phyloP scores from a whole-genome alignment of 371 early-diverging fungal genomes.

The Rhizopus arrhizus region DNA sequence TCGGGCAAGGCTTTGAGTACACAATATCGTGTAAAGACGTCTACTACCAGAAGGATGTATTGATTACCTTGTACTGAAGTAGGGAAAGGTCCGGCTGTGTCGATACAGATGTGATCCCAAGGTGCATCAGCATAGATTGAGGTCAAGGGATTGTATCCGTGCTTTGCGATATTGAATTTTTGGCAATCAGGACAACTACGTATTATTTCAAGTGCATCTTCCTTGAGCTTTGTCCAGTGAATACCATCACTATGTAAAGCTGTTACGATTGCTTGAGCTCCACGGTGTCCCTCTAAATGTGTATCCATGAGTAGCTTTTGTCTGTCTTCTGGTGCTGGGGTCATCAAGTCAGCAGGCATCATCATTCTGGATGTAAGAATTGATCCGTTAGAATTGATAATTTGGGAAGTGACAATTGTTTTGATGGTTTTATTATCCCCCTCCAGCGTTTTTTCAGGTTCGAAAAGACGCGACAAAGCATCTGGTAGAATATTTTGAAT shows the following conservation, averaged over 20 bases:
- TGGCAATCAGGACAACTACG: neutral
- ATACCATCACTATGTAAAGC: neutral
- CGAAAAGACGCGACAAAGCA: conserved; percentile 10
- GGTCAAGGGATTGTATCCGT: conserved; percentile 2
- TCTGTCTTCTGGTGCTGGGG: neutral
- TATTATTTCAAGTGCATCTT: neutral
- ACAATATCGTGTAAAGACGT: neutral
- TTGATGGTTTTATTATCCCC: conserved; percentile 4
- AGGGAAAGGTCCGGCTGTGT: neutral
- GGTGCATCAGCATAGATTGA: neutral
- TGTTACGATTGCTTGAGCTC: neutral
- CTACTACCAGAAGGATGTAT: neutral
- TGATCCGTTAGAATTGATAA: neutral
- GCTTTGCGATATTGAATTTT: neutral
- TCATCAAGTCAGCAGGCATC: neutral
- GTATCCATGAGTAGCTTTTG: neutral
- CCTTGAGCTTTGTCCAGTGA: conserved; percentile 5
- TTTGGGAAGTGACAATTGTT: neutral
- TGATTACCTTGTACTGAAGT: conserved; percentile 1
- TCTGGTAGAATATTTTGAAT: conserved; percentile 18
- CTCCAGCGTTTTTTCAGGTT: conserved; percentile 2
- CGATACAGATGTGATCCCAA: conserved; percentile 1
- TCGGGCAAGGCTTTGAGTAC: neutral
- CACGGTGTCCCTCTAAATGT: neutral
- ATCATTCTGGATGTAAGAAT: neutral